Evolutionary conservation across 208 protist species (phyloP).

Genomic region (Phytomonas serpens): DNA sequence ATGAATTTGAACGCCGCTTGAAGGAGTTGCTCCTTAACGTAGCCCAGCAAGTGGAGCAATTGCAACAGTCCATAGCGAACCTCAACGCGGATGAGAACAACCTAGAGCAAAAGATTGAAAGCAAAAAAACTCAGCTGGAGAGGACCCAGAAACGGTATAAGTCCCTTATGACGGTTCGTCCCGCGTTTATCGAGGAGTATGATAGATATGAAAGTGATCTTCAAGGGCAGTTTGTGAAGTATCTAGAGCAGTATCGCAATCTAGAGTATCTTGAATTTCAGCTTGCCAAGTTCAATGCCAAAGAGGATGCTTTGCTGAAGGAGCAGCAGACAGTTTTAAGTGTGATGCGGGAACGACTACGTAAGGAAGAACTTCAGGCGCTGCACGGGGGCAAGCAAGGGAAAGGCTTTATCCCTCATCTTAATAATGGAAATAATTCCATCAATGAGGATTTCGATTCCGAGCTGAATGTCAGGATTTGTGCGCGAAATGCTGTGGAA

Average conservation of each 20-base stretch:
- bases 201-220: constrained; percentile 89
- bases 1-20: constrained; percentile 87
- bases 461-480: constrained; percentile 4
- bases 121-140: constrained; percentile 92
- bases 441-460: constrained; percentile 18
- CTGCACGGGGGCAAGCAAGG: constrained; percentile 39
- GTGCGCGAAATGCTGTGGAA: constrained; percentile 29
- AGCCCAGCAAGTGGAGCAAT: constrained; percentile 70
- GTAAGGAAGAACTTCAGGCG: constrained; percentile 83
- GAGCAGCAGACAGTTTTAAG: constrained; percentile 82
- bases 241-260: constrained; percentile 93
- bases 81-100: constrained; percentile 87
- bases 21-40: constrained; percentile 66
- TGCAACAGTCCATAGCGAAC: constrained; percentile 78
- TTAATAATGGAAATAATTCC: constrained; percentile 10
- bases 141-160: constrained; percentile 87
- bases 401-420: constrained; percentile 15
- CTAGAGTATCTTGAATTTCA: constrained; percentile 91
- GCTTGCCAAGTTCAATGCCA: constrained; percentile 81
- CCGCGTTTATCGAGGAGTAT: constrained; percentile 92
- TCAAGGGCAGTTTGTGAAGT: constrained; percentile 88
- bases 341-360: constrained; percentile 84
- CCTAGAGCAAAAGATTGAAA: constrained; percentile 94
- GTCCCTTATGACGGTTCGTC: constrained; percentile 85
- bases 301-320: constrained; percentile 76